phyloP scores from a whole-genome alignment of 495 filamentous ascomycete genomes.

The Mycothermus thermophilus region DNA sequence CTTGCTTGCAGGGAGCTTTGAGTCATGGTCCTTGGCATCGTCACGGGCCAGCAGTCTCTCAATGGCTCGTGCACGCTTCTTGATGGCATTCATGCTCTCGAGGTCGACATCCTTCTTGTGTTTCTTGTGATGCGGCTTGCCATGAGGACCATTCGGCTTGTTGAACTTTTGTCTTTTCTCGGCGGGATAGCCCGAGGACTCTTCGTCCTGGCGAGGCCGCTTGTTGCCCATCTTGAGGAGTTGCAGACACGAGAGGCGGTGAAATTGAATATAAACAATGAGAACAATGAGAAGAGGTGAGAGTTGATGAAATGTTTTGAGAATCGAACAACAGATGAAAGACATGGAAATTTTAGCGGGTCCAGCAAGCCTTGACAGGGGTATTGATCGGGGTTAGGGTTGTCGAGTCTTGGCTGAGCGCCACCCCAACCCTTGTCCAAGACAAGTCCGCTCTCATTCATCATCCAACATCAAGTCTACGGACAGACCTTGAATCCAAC shows the following conservation, averaged over 20 bases:
- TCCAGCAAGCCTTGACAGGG: neutral
- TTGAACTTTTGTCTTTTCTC: conserved; percentile 9
- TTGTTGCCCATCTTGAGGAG: conserved; percentile 11
- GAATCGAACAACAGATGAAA: too few species aligned
- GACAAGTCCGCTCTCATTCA: too few species aligned
- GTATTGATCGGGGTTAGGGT: conserved; percentile 7
- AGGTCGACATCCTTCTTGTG: conserved; percentile 20
- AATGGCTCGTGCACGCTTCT: conserved; percentile 47
- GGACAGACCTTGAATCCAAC: too few species aligned
- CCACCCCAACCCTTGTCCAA: too few species aligned
- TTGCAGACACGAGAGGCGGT: neutral
- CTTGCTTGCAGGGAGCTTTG: conserved; percentile 66
- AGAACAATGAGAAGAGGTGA: too few species aligned
- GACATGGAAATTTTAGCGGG: conserved; percentile 5
- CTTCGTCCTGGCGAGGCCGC: conserved; percentile 10
- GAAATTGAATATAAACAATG: too few species aligned
- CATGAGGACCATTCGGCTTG: conserved; percentile 7
- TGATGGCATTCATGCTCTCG: conserved; percentile 31
- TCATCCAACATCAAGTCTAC: too few species aligned
- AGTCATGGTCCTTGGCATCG: conserved; percentile 34
- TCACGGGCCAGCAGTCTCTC: conserved; percentile 46
- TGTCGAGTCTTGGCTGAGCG: too few species aligned
- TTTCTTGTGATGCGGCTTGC: conserved; percentile 18
- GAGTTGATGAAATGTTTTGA: too few species aligned
- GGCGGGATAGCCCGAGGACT: conserved; percentile 6